Base-by-base conservation (phyloP, 1,284 basidiomycete genomes). In the Microbotryum silenes-acaulis region DNA sequence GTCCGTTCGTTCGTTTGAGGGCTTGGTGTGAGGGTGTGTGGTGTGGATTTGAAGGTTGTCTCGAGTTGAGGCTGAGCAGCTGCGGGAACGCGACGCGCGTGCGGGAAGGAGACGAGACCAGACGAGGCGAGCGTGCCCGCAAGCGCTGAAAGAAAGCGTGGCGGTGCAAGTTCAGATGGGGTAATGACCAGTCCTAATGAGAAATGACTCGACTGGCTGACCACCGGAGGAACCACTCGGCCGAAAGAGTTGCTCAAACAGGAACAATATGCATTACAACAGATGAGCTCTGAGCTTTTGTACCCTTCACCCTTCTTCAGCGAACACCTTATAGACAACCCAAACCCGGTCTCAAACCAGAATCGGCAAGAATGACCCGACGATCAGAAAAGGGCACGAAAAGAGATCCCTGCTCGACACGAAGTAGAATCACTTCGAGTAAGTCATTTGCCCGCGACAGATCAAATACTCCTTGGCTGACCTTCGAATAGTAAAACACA, bases 401-500 rank as follows among this genome's bases (percentile, higher is more conserved):
- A 4, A 7, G 20, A 18, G 14, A 21, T 10, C 12, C 25, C 37
- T 50, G 27, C 42, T 21, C n/a, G 3, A 7, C 25, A 27, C 27
- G 4, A 27, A 27, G 6, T 6, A 27, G 6, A 27, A 27, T 27
- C 27, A 27, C 27, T 27, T 27, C 27, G 27, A 27, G 1, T 27
- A 27, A 27, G 27, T 6, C 27, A 27, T 27, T 6, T 27, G 27
- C 27, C 6, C 27, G 6, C 6, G 27, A 27, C 27, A 27, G 27
- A 27, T 27, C 6, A 27, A 27, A 27, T 27, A 31, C 31, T 31
- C 31, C 31, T 31, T 2, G 31, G 93, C 82, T 75, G 96, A 91
- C 67, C 91, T 79, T 68, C 90, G 82, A 73, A 97, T 91, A 55
- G 90, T 91, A 75, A 93, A 94, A 76, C 90, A 93, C 77, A 93